Conservation (phyloP, 1,139 yeast species). For the Debaryomyces nepalensis region DNA sequence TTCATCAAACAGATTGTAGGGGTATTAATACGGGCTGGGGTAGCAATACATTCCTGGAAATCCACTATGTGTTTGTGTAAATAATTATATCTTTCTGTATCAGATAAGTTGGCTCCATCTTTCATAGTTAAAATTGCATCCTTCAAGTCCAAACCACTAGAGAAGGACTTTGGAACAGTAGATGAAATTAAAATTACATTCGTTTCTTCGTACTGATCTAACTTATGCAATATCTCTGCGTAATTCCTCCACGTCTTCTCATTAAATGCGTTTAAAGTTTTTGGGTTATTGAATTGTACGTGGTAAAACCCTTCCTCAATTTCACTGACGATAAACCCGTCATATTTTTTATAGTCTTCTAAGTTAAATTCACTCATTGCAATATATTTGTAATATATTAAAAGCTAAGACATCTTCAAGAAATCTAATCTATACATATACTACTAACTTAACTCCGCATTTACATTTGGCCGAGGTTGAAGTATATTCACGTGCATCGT, state of each 20-base stretch:
- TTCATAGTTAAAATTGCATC: constrained; percentile 30
- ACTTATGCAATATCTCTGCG: constrained; percentile 48
- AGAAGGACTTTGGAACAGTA: constrained; percentile 59
- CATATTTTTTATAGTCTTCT: constrained; percentile 37
- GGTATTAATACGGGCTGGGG: constrained; percentile 50
- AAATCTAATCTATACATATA: neutral
- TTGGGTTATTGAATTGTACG: constrained; percentile 68
- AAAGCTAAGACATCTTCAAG: no score
- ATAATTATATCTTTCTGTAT: constrained; percentile 27
- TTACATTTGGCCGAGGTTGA: constrained; percentile 8
- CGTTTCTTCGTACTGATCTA: constrained; percentile 52
- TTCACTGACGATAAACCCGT: constrained; percentile 45
- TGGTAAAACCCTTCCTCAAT: constrained; percentile 57
- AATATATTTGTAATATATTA: neutral
- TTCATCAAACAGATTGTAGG: constrained; percentile 55
- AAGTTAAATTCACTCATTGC: constrained; percentile 18
- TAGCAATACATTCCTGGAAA: constrained; percentile 61
- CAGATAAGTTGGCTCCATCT: constrained; percentile 18
- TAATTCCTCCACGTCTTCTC: constrained; percentile 61
- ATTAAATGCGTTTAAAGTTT: constrained; percentile 62
- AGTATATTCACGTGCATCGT: constrained; percentile 2
- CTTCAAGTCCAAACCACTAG: constrained; percentile 70
- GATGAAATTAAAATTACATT: constrained; percentile 60
- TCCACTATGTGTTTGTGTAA: constrained; percentile 51
- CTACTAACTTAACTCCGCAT: constrained; percentile 7